These are phyloP conservation scores for Sporothrix mexicana DNA, from an alignment of 2,329 filamentous ascomycete genomes.

Conservation along the genomic window DNA sequence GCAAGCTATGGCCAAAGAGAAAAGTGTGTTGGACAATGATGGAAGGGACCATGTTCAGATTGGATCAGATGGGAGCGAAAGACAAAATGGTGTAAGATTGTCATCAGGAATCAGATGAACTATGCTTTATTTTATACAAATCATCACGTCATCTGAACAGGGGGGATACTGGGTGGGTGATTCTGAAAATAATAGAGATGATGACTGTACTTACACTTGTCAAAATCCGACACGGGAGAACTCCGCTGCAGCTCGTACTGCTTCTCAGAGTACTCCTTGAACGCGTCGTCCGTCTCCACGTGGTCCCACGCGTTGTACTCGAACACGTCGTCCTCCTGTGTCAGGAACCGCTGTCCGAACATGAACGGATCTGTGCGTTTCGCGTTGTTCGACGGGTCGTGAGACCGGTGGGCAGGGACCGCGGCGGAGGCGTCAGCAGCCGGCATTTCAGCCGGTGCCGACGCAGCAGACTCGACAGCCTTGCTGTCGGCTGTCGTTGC, in stretches of 20 bases:
- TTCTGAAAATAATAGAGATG: neutral
- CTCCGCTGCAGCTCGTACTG: slow-evolving; percentile 86
- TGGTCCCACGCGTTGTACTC: slow-evolving; percentile 99
- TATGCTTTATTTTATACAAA: slow-evolving; percentile 65
- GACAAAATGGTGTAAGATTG: slow-evolving; percentile 62
- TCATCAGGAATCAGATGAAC: slow-evolving; percentile 75
- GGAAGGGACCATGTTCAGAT: slow-evolving; percentile 22
- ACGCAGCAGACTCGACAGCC: neutral
- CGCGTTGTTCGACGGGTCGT: slow-evolving; percentile 73
- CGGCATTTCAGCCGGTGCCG: neutral
- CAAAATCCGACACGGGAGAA: slow-evolving; percentile 88
- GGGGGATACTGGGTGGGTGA: slow-evolving; percentile 28
- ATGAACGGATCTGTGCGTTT: slow-evolving; percentile 93
- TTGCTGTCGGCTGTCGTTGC: neutral
- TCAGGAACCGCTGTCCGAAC: slow-evolving; percentile 87
- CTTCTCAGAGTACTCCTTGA: slow-evolving; percentile 81
- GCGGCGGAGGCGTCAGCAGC: neutral
- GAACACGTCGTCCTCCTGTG: slow-evolving; percentile 86
- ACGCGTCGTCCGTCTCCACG: slow-evolving; percentile 88
- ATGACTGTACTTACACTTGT: slow-evolving; percentile 66
- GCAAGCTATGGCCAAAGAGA: neutral
- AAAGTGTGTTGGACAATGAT: neutral
- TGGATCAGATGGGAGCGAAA: slow-evolving; percentile 76
- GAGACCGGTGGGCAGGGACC: slow-evolving; percentile 68
- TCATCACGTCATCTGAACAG: slow-evolving; percentile 46